Percentiles rank a stretch among this genome's conserved stretches.
Evolutionary conservation across 208 protist genomes (phyloP).

Genomic region (Leishmania amazonensis): DNA sequence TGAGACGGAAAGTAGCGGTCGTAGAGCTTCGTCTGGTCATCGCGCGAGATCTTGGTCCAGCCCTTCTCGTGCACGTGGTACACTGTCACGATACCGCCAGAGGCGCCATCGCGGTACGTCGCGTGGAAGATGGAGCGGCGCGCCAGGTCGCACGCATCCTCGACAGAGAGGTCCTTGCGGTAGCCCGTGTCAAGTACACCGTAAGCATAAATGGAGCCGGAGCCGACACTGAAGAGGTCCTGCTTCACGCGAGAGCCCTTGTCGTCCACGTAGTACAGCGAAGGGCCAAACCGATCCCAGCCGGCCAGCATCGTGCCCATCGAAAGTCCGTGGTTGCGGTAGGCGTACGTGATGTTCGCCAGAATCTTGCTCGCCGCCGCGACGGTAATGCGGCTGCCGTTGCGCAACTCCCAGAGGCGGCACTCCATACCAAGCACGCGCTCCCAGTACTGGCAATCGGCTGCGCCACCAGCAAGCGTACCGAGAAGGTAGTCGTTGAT

Average conservation of each 20-base stretch:
- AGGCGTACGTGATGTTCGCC: slow-evolving; percentile 98
- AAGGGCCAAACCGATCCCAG: slow-evolving; percentile 97
- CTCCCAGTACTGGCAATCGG: slow-evolving; percentile 99
- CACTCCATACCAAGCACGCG: slow-evolving; percentile 96
- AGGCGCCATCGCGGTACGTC: slow-evolving; percentile 98
- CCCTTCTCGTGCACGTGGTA: slow-evolving; percentile 96
- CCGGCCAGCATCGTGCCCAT: slow-evolving; percentile 99
- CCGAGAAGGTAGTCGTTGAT: slow-evolving; percentile 99
- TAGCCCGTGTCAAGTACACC: slow-evolving; percentile 98
- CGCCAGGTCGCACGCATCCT: slow-evolving; percentile 98
- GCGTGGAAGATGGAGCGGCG: slow-evolving; percentile 99
- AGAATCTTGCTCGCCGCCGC: slow-evolving; percentile 99
- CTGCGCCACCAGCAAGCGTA: slow-evolving; percentile 99
- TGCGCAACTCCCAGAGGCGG: slow-evolving; percentile 94
- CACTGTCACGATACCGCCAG: slow-evolving; percentile 97
- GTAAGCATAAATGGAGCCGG: slow-evolving; percentile 99
- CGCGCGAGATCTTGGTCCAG: slow-evolving; percentile 95
- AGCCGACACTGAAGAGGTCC: slow-evolving; percentile 98
- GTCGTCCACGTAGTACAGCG: slow-evolving; percentile 99
- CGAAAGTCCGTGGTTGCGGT: slow-evolving; percentile 97
- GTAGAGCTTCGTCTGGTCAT: slow-evolving; percentile 93
- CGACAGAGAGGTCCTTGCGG: slow-evolving; percentile 92
- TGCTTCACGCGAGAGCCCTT: slow-evolving; percentile 99
- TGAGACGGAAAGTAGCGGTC: slow-evolving; percentile 65
- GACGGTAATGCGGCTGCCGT: slow-evolving; percentile 98